These are phyloP conservation scores for Rubia peregrina DNA, from an alignment of 305 asterid species.

Conservation along the genomic window DNA sequence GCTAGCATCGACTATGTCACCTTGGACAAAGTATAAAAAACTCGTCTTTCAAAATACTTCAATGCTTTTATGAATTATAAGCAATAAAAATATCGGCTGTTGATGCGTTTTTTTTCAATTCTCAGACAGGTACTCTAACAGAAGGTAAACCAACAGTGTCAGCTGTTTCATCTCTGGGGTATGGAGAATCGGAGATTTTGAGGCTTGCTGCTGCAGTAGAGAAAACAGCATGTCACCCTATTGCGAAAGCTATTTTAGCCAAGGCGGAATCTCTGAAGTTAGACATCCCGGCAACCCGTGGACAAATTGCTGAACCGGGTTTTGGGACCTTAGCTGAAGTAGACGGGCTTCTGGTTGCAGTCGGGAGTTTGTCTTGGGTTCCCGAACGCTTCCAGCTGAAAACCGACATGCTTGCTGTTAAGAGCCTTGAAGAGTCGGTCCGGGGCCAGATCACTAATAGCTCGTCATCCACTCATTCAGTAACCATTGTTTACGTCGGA, in stretches of 20 bases:
- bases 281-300: slow-evolving; percentile 61
- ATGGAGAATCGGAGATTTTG: slow-evolving; percentile 66
- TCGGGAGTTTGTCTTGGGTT: slow-evolving; percentile 89
- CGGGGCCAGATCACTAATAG: slow-evolving; percentile 38
- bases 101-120: slow-evolving; percentile 14
- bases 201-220: slow-evolving; percentile 93
- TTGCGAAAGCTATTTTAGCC: slow-evolving; percentile 76
- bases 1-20: slow-evolving; percentile 67
- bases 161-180: slow-evolving; percentile 55
- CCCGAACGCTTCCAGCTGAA: slow-evolving; percentile 68
- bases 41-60: neutral
- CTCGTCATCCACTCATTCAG: slow-evolving; percentile 68
- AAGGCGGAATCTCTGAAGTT: slow-evolving; percentile 69
- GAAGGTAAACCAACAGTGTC: slow-evolving; percentile 92
- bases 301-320: slow-evolving; percentile 91
- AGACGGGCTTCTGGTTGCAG: slow-evolving; percentile 89
- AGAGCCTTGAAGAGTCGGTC: slow-evolving; percentile 62
- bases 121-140: slow-evolving; percentile 95
- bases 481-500: slow-evolving; percentile 83
- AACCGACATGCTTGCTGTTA: slow-evolving; percentile 41
- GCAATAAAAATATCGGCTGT: neutral
- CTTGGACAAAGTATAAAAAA: slow-evolving; percentile 71
- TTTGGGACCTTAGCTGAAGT: slow-evolving; percentile 97
- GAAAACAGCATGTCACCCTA: slow-evolving; percentile 96
- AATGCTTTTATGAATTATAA: neutral